These are phyloP conservation scores for Fusarium brevicatenulatum DNA, from an alignment of 2,329 filamentous ascomycete genomes.

Conservation along the genomic window DNA sequence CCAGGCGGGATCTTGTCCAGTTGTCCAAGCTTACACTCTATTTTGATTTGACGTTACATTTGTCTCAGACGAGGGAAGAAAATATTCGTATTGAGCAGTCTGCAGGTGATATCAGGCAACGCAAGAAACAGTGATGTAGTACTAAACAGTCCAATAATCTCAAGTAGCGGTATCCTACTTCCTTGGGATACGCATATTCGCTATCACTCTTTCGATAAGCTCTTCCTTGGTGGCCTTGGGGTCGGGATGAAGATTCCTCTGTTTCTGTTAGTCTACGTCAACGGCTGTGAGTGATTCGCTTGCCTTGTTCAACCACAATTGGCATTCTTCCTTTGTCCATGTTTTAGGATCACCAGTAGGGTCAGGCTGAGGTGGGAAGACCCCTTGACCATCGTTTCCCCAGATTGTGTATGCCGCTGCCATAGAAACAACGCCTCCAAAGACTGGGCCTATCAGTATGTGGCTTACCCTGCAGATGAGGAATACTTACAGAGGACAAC, in stretches of 20 bases:
- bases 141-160: not conserved
- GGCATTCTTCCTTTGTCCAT: conserved; percentile 85
- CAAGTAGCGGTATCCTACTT: conserved; percentile 21
- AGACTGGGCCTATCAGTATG: conserved; percentile 22
- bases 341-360: conserved; percentile 76
- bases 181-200: conserved; percentile 58
- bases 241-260: conserved; percentile 61
- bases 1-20: not conserved
- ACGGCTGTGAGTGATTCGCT: conserved; percentile 12
- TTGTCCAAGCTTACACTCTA: not conserved
- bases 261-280: not conserved
- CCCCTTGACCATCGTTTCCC: conserved; percentile 69
- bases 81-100: not conserved
- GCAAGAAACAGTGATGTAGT: not conserved
- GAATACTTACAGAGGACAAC: conserved; percentile 70
- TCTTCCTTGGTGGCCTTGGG: conserved; percentile 56
- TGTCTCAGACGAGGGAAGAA: not conserved
- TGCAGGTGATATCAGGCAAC: conserved; percentile 16
- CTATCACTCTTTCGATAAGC: conserved; percentile 57
- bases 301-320: conserved; percentile 83
- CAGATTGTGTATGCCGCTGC: conserved; percentile 82
- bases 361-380: conserved; percentile 80
- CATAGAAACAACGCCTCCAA: conserved; percentile 30
- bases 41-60: not conserved
- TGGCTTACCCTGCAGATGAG: conserved; percentile 34